These are phyloP conservation scores for Mortierella sp. DNA, from an alignment of 371 early-diverging fungal genomes.

Conservation along the genomic window DNA sequence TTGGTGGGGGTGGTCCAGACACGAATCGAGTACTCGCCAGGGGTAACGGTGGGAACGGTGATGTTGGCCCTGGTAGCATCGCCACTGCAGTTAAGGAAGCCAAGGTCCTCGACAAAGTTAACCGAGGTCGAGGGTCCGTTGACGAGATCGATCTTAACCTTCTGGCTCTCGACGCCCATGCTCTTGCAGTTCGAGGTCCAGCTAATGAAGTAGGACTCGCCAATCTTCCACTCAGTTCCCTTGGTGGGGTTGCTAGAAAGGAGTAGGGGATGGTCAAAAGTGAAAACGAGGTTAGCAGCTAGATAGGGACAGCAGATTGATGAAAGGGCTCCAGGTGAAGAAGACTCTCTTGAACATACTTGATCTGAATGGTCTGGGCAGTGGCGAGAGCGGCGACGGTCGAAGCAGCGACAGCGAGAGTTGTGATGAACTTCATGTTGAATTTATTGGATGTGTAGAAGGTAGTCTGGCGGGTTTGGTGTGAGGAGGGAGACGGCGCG, in stretches of 20 bases:
- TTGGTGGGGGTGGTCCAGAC: conserved; percentile 3
- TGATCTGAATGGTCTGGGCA: conserved; percentile 11
- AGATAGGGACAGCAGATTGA: no score
- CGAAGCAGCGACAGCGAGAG: conserved; percentile 3
- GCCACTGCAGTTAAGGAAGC: conserved; percentile 12
- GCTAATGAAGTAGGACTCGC: background rate
- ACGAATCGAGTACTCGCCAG: conserved; percentile 8
- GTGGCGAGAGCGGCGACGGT: conserved; percentile 7
- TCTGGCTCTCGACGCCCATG: conserved; percentile 3
- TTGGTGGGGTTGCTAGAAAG: background rate
- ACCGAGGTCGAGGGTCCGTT: background rate
- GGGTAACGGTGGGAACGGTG: background rate
- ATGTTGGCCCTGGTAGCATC: background rate
- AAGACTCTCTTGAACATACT: background rate
- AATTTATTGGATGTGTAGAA: background rate
- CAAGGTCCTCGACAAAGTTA: conserved; percentile 5
- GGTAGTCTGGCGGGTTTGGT: background rate
- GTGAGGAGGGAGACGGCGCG: background rate
- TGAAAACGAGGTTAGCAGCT: background rate
- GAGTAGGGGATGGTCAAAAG: background rate
- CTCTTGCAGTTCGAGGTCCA: conserved; percentile 9
- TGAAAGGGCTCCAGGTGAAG: no score
- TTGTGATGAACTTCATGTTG: conserved; percentile 21
- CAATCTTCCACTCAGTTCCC: conserved; percentile 6
- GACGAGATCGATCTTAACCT: conserved; percentile 3